phyloP scores from a whole-genome alignment of 352 stramenopile species.

The Phytophthora melonis region DNA sequence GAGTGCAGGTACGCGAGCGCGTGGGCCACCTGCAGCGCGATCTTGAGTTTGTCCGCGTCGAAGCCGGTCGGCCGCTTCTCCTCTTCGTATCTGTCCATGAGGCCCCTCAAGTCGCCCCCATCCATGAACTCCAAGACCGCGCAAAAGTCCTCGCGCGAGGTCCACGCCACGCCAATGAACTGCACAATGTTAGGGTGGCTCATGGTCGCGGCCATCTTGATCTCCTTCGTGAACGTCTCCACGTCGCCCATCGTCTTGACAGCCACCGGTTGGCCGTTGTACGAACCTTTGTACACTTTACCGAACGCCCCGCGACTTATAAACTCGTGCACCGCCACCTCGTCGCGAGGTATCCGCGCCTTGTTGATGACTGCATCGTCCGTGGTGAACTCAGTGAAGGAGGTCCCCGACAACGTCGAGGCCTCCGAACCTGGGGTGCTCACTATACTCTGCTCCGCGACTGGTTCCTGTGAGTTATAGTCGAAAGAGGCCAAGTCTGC shows the following conservation, averaged over 20 bases:
- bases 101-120: slow-evolving; percentile 35
- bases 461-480: background rate
- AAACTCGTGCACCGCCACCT: slow-evolving; percentile 52
- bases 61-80: slow-evolving; percentile 44
- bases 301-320: slow-evolving; percentile 71
- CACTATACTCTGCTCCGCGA: slow-evolving; percentile 1
- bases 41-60: slow-evolving; percentile 45
- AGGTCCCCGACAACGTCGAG: slow-evolving; percentile 8
- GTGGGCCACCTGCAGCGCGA: slow-evolving; percentile 53
- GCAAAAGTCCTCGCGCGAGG: slow-evolving; percentile 47
- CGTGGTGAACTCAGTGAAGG: slow-evolving; percentile 22
- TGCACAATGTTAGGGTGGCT: slow-evolving; percentile 48
- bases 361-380: slow-evolving; percentile 46
- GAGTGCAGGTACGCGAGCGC: slow-evolving; percentile 57
- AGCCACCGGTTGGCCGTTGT: slow-evolving; percentile 57
- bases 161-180: slow-evolving; percentile 66
- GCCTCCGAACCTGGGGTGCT: slow-evolving; percentile 20
- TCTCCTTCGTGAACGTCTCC: slow-evolving; percentile 69
- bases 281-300: slow-evolving; percentile 61
- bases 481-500: background rate
- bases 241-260: slow-evolving; percentile 73
- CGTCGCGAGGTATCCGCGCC: slow-evolving; percentile 63
- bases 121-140: slow-evolving; percentile 55
- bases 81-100: slow-evolving; percentile 66
- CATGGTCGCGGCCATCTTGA: slow-evolving; percentile 65